Conservation (phyloP, 352 stramenopile genomes). For the Phytophthora syringae region DNA sequence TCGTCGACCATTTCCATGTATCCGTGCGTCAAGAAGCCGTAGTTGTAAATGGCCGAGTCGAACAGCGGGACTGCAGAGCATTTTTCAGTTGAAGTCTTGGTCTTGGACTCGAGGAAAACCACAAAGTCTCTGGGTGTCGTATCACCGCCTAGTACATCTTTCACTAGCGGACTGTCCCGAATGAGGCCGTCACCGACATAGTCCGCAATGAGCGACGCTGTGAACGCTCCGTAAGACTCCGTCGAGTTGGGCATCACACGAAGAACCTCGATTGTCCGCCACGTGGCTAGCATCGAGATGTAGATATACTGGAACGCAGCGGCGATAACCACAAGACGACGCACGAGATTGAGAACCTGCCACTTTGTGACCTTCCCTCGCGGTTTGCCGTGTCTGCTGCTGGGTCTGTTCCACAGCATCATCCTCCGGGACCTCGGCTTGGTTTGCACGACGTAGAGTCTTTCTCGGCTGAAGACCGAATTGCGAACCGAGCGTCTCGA, state of each 20-base stretch:
- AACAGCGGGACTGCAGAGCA: constrained; percentile 17
- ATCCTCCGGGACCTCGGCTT: not conserved
- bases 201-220: constrained; percentile 20
- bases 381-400: not conserved
- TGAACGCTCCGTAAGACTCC: constrained; percentile 5
- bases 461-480: not conserved
- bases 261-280: constrained; percentile 23
- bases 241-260: constrained; percentile 21
- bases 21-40: constrained; percentile 35
- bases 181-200: constrained; percentile 38
- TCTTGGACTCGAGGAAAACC: constrained; percentile 18
- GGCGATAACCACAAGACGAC: constrained; percentile 28
- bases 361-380: constrained; percentile 16
- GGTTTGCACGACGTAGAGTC: not conserved
- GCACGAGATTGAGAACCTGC: constrained; percentile 22
- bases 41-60: constrained; percentile 29
- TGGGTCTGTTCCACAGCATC: not conserved
- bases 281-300: constrained; percentile 29
- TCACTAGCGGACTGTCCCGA: constrained; percentile 17
- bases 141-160: constrained; percentile 14
- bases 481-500: not conserved
- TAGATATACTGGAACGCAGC: constrained; percentile 38
- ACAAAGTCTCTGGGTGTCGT: constrained; percentile 35
- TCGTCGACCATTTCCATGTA: constrained; percentile 30
- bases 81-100: constrained; percentile 1